phyloP scores from a whole-genome alignment of 192 early-diverging fungal species.

The Backusella circina region DNA sequence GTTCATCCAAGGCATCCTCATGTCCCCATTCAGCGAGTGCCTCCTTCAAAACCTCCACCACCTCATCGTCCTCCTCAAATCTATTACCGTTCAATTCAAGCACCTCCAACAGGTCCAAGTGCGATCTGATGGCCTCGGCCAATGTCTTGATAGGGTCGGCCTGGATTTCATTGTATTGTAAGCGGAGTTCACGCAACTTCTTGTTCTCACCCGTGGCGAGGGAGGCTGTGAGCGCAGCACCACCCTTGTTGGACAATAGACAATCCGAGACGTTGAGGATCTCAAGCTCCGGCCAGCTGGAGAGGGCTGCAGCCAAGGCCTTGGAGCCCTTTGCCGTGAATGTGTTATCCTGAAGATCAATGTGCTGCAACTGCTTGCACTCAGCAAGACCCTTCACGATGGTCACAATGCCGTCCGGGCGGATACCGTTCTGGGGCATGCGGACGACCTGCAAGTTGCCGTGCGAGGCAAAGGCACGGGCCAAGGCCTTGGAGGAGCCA shows the following conservation, averaged over 20 bases:
- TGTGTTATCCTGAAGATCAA: slow-evolving; percentile 98
- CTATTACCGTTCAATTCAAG: slow-evolving; percentile 92
- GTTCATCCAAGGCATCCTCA: slow-evolving; percentile 82
- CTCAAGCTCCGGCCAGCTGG: slow-evolving; percentile 75
- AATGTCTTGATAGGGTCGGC: slow-evolving; percentile 62
- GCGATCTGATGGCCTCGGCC: slow-evolving; percentile 61
- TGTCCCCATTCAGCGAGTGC: slow-evolving; percentile 65
- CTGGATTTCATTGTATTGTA: slow-evolving; percentile 92
- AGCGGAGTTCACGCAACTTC: slow-evolving; percentile 59
- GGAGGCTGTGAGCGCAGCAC: slow-evolving; percentile 58
- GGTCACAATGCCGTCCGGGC: slow-evolving; percentile 86
- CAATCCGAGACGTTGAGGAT: slow-evolving; percentile 89
- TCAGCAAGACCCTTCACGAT: slow-evolving; percentile 63
- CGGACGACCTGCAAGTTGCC: slow-evolving; percentile 75
- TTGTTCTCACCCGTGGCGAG: slow-evolving; percentile 55
- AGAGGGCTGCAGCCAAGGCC: slow-evolving; percentile 74
- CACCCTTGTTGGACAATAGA: slow-evolving; percentile 74
- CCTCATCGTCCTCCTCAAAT: slow-evolving; percentile 78
- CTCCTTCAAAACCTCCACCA: slow-evolving; percentile 69
- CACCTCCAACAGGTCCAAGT: slow-evolving; percentile 55
- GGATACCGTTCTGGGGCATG: slow-evolving; percentile 97
- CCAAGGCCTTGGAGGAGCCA: slow-evolving; percentile 68
- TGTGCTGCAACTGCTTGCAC: slow-evolving; percentile 62
- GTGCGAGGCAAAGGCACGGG: slow-evolving; percentile 79
- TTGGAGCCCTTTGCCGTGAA: slow-evolving; percentile 79